Evolutionary conservation across 176 grass and related monocot species (phyloP).

Genomic region (Bothriochloa decipiens): DNA sequence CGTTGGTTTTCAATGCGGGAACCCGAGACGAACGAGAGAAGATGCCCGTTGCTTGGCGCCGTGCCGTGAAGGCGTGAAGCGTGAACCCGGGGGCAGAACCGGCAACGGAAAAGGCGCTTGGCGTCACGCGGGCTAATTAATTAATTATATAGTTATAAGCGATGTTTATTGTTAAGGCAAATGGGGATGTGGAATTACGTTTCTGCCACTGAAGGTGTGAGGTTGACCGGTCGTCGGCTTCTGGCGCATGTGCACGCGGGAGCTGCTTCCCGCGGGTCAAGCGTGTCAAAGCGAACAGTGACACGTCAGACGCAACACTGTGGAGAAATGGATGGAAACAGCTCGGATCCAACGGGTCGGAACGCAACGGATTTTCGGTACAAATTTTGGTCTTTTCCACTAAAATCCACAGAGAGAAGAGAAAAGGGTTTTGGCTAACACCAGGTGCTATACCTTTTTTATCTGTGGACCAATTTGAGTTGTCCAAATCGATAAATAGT

Average conservation of each 20-base stretch:
- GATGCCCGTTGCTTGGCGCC: slow-evolving; percentile 44
- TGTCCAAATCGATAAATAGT: too few species aligned
- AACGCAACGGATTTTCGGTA: slow-evolving; percentile 11
- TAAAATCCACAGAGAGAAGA: too few species aligned
- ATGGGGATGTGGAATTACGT: background rate
- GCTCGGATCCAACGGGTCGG: background rate
- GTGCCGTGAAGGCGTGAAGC: too few species aligned
- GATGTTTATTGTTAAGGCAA: background rate
- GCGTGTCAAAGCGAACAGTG: slow-evolving; percentile 19
- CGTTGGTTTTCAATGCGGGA: slow-evolving; percentile 52
- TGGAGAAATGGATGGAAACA: background rate
- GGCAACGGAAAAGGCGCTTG: background rate
- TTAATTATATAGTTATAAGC: too few species aligned
- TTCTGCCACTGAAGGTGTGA: background rate
- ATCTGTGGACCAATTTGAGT: too few species aligned
- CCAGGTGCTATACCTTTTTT: too few species aligned
- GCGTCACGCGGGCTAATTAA: background rate
- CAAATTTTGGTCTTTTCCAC: background rate
- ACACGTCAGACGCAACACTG: background rate
- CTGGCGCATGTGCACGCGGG: background rate
- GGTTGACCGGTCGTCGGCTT: slow-evolving; percentile 6
- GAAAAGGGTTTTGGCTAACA: background rate
- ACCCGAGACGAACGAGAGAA: slow-evolving; percentile 12
- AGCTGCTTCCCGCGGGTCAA: too few species aligned
- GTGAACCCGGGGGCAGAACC: slow-evolving; percentile 43